A percentile compares a stretch with the other conserved stretches of the same genome.
phyloP scores from a whole-genome alignment of 257 asterid genomes.

The Jacaranda copaia region DNA sequence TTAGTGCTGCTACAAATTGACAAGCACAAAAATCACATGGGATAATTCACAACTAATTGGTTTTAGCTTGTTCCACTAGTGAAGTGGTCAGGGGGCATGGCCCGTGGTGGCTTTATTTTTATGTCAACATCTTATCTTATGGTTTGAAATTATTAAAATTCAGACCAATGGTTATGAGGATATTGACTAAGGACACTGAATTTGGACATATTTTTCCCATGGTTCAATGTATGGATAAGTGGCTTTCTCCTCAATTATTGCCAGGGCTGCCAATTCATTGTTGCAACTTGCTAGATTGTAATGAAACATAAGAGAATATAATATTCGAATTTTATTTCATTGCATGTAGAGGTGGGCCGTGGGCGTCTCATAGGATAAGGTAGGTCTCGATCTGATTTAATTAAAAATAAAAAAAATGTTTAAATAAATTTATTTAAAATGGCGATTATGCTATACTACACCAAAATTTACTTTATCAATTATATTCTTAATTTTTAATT shows the following conservation, averaged over 20 bases:
- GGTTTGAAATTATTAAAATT: not conserved
- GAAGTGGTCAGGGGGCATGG: not conserved
- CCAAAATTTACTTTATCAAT: no score
- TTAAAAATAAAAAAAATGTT: no score
- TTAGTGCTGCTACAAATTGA: not conserved
- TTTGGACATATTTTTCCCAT: not conserved
- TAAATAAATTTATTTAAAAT: no score
- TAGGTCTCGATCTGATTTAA: no score
- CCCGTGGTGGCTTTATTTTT: not conserved
- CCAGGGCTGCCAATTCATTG: not conserved
- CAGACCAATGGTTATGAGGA: not conserved
- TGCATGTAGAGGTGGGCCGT: no score
- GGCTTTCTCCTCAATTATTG: not conserved
- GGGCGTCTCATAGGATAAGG: no score
- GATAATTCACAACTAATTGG: not conserved
- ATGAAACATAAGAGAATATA: no score
- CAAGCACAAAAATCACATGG: conserved; percentile 25
- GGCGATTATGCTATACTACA: no score
- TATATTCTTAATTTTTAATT: no score
- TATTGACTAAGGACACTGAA: conserved; percentile 1
- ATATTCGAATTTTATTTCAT: no score
- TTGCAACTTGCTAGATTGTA: not conserved
- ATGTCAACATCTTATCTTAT: conserved; percentile 15
- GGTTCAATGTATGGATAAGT: conserved; percentile 4
- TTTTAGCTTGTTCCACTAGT: not conserved